These are phyloP conservation scores for Cudoniella acicularis DNA, from an alignment of 495 filamentous ascomycete species.

Conservation along the genomic window DNA sequence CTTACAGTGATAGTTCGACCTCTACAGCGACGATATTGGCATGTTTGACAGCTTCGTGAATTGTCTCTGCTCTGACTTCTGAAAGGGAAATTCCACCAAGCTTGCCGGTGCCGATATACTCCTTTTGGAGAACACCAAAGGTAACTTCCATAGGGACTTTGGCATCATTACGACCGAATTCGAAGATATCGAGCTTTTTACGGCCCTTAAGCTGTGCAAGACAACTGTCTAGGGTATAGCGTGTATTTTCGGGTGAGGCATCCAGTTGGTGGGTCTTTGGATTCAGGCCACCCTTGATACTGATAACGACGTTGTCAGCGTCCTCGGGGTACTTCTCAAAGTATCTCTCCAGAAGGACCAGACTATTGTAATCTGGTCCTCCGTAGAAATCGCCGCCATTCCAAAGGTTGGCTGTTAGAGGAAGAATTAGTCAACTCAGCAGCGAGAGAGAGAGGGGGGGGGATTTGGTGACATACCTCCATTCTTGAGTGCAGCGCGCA, in stretches of 20 bases:
- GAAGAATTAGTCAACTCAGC: too few relatives aligned
- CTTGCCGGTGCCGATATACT: conserved; percentile 61
- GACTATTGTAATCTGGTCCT: conserved; percentile 60
- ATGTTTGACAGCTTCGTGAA: conserved; percentile 65
- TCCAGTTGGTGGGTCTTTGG: neutral
- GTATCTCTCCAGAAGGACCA: conserved; percentile 59
- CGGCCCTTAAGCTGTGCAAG: conserved; percentile 59
- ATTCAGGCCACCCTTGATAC: conserved; percentile 54
- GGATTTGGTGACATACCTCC: too few relatives aligned
- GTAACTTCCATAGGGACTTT: conserved; percentile 45
- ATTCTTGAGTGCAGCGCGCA: too few relatives aligned
- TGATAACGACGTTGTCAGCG: conserved; percentile 56
- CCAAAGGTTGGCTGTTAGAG: conserved; percentile 48
- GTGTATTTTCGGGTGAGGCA: conserved; percentile 46
- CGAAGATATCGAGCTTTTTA: conserved; percentile 77
- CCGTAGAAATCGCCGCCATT: conserved; percentile 81
- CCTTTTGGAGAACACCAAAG: conserved; percentile 31
- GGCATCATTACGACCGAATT: conserved; percentile 66
- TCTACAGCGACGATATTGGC: conserved; percentile 71
- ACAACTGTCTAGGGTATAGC: conserved; percentile 62
- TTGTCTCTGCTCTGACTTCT: conserved; percentile 68
- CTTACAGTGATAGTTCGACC: conserved; percentile 73
- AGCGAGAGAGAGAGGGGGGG: too few relatives aligned
- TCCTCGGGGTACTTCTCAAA: conserved; percentile 63
- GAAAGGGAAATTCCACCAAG: conserved; percentile 69